These are phyloP conservation scores for Rutstroemia sp. DNA, from an alignment of 2,329 filamentous ascomycete genomes.

Conservation along the genomic window DNA sequence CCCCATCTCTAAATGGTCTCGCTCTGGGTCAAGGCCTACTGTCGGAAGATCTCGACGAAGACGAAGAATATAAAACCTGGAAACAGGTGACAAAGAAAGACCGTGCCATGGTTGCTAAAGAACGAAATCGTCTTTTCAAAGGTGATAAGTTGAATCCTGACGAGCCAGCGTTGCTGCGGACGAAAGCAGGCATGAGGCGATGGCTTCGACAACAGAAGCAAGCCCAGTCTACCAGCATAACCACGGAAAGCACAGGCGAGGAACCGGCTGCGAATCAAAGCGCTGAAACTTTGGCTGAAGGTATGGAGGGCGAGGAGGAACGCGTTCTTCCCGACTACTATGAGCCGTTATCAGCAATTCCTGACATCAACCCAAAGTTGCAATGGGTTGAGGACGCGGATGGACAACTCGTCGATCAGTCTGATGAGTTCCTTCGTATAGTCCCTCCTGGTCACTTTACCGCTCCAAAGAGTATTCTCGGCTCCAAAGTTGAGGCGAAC, in stretches of 20 bases:
- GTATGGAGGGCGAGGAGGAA: slow-evolving; percentile 79
- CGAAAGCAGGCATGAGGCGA: slow-evolving; percentile 80
- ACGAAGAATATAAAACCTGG: slow-evolving; percentile 97
- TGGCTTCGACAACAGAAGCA: slow-evolving; percentile 76
- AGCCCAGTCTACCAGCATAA: slow-evolving; percentile 42
- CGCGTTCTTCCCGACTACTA: slow-evolving; percentile 90
- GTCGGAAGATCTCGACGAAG: slow-evolving; percentile 71
- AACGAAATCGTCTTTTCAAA: slow-evolving; percentile 79
- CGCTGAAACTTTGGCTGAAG: slow-evolving; percentile 79
- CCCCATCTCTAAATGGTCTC: slow-evolving; percentile 60
- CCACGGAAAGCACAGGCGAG: slow-evolving; percentile 37
- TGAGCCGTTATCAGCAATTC: slow-evolving; percentile 75
- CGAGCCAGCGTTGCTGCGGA: slow-evolving; percentile 78
- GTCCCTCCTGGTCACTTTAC: slow-evolving; percentile 69
- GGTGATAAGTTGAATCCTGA: slow-evolving; percentile 79
- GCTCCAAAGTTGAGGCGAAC: slow-evolving; percentile 79
- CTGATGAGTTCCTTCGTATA: slow-evolving; percentile 75
- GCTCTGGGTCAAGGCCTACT: slow-evolving; percentile 55
- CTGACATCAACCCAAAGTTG: slow-evolving; percentile 70
- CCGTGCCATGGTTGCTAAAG: slow-evolving; percentile 76
- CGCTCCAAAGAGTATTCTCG: slow-evolving; percentile 65
- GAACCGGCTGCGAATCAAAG: slow-evolving; percentile 41
- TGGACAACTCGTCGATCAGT: slow-evolving; percentile 80
- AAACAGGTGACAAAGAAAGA: slow-evolving; percentile 98
- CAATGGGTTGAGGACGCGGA: slow-evolving; percentile 87